Evolutionary conservation across 495 filamentous ascomycete genomes (phyloP).

Genomic region (Penicillium coffeae): DNA sequence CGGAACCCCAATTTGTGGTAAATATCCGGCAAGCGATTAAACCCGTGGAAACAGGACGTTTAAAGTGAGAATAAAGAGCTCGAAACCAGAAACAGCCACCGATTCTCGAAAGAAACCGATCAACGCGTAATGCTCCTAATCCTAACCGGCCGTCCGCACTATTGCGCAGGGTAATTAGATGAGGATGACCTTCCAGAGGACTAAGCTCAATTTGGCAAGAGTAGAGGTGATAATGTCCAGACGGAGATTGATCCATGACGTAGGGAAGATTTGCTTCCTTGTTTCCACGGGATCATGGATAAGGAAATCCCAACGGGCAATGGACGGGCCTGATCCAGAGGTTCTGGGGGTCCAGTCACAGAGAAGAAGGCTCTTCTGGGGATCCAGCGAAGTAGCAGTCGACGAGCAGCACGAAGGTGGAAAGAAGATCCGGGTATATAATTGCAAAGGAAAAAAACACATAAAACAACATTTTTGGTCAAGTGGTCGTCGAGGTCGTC

Average conservation of each 20-base stretch:
- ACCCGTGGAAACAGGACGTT: slow-evolving; percentile 20
- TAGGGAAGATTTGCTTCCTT: neutral
- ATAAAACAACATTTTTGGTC: slow-evolving; percentile 11
- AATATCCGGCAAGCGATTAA: slow-evolving; percentile 21
- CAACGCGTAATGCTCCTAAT: slow-evolving; percentile 26
- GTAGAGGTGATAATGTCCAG: slow-evolving; percentile 8
- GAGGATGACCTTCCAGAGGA: slow-evolving; percentile 12
- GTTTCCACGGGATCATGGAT: neutral
- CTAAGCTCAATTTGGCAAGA: slow-evolving; percentile 1
- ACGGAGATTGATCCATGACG: slow-evolving; percentile 8
- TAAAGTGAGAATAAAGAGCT: slow-evolving; percentile 23
- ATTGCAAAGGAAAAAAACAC: slow-evolving; percentile 3
- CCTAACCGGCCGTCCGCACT: slow-evolving; percentile 27
- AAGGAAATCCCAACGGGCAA: neutral
- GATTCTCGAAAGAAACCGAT: slow-evolving; percentile 21
- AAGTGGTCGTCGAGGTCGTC: slow-evolving; percentile 18
- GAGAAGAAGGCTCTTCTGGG: neutral
- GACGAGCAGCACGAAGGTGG: neutral
- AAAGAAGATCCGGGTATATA: neutral
- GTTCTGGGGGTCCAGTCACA: neutral
- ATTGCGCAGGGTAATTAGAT: slow-evolving; percentile 20
- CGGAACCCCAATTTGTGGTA: slow-evolving; percentile 6
- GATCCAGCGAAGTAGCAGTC: neutral
- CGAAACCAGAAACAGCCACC: slow-evolving; percentile 26
- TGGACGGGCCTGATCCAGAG: neutral